A percentile compares a stretch with the other conserved stretches of the same genome.
These are phyloP conservation scores for Aureobasidium musti DNA, from an alignment of 2,329 filamentous ascomycete genomes.

Conservation along the genomic window DNA sequence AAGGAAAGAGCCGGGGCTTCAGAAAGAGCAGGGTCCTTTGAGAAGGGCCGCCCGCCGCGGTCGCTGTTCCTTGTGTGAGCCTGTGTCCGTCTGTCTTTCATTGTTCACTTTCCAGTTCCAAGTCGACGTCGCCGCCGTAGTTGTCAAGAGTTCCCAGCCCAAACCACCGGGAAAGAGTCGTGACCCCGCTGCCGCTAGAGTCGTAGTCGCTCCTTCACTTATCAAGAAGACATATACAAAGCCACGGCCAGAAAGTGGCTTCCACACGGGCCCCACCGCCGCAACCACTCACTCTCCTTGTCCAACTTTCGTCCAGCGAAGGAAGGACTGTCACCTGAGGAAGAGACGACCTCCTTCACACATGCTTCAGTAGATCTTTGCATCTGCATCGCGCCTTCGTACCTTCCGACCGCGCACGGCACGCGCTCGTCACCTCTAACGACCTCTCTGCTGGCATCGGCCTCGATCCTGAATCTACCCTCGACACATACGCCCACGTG, in stretches of 20 bases:
- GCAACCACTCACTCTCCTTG: conserved; percentile 16
- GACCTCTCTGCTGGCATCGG: background rate
- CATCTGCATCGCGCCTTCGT: background rate
- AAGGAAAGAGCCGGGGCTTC: conserved; percentile 23
- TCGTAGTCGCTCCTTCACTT: conserved; percentile 17
- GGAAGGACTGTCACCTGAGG: conserved; percentile 7
- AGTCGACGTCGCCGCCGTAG: conserved; percentile 15
- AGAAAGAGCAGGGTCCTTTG: conserved; percentile 17
- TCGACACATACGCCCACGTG: conserved; percentile 16
- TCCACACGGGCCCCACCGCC: conserved; percentile 19
- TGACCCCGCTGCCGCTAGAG: conserved; percentile 2
- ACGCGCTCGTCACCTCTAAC: conserved; percentile 16
- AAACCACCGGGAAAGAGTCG: conserved; percentile 3
- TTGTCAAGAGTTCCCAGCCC: conserved; percentile 6
- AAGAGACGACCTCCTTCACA: conserved; percentile 8
- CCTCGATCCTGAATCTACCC: background rate
- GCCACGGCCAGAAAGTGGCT: conserved; percentile 24
- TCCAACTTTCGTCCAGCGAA: background rate
- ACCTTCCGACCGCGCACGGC: conserved; percentile 16
- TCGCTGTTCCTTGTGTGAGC: conserved; percentile 10
- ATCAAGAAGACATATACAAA: conserved; percentile 13
- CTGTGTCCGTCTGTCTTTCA: conserved; percentile 20
- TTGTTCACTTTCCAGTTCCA: conserved; percentile 15
- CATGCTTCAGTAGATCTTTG: conserved; percentile 14
- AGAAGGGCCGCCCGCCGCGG: conserved; percentile 4